Evolutionary conservation across 805 yeast species (phyloP), one percentile per base, ranked within the genome.

Genomic region (Saccharomycodes ludwigii): DNA sequence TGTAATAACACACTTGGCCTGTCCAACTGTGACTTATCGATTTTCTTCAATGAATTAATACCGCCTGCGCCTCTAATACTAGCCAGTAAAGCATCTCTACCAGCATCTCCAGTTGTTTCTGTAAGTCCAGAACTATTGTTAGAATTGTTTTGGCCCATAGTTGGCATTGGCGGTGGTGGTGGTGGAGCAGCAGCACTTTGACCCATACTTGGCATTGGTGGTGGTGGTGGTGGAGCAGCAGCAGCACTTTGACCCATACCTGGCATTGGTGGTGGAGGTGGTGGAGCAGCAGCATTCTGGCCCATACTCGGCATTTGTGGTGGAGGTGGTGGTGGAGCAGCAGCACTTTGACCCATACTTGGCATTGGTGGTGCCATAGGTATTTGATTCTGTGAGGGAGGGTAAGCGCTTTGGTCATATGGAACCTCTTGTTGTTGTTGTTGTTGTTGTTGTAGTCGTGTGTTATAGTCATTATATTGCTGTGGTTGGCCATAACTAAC

Each of bases 21-120:
- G 21, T 86, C 95, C 24, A 84, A 59, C 44, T 79, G 85, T 0
- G 83, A 56, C 54, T 85, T 88, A 53, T 88, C 96, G 2, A 79
- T 78, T 50, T 76, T 83, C 40, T 66, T 72, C 42, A 88, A 66
- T 5, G 71, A 47, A 0, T 78, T 76, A 4, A 86, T 23, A 22
- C 88, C 86, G 10, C 76, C 78, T 0, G 95, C 76, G 23, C 76
- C 72, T 43, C 95, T 66, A 42, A 88, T 88, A 1, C 96, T 83
- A 0, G 93, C 81, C 37, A 88, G 61, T 25, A 88, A 63, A 0
- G 94, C 94, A 52, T 81, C 94, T 43, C 94, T 63, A 0, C 76
- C 76, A 2, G 61, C 57, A 41, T 67, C 85, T 4, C 59, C 73
- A 1, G 57, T 48, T 16, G 39, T 16, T 30, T 50, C 58, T n/a